Evolutionary conservation across 2,329 filamentous ascomycete genomes (phyloP), one percentile per base, ranked within the genome.

Genomic region (Pseudogymnoascus sp.): DNA sequence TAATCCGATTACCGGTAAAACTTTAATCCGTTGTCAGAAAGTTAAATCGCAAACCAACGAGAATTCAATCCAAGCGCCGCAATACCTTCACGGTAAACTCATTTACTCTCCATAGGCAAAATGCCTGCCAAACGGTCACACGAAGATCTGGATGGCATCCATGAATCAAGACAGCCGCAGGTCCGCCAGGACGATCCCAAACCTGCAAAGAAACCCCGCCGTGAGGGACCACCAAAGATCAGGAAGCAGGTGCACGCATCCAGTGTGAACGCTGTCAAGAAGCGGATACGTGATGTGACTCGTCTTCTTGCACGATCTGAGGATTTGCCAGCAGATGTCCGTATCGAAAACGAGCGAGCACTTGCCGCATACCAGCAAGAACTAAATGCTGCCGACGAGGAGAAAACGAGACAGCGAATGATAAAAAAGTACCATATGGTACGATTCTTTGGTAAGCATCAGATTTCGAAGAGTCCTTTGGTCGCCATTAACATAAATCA

Each of bases 391-490:
- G 78, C 81, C 57, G 76, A 82, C 62, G 78, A 80, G 62, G 83
- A 85, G 67, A 86, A 84, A 74, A 80, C 79, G 70, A 80, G 84
- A 66, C 80, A 80, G 67, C 79, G 84, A 62, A 90, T 92, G 82
- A 91, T 92, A 64, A 79, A 79, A 58, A 88, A 86, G 72, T 94
- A 91, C 68, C 89, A 93, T 72, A 92, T 90, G 82, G 84, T 93
- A 58, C 79, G 90, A 28, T 94, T 94, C 71, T 93, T 93, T 73
- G 90, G 89, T 89, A 77, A 50, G 80, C 68, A 4, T 38, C 14
- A 35, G 64, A n/a, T 59, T 64, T 12, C 35, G 63, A 2, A 41
- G 35, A 4, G 54, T 59, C 41, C n/a, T 12, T 9, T 37, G 14
- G 30, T 11, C 20, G 14, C 64, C 12, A 54, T 62, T 39, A 63